Evolutionary conservation across 805 yeast genomes (phyloP).

Genomic region (Kodamaea leandrae): DNA sequence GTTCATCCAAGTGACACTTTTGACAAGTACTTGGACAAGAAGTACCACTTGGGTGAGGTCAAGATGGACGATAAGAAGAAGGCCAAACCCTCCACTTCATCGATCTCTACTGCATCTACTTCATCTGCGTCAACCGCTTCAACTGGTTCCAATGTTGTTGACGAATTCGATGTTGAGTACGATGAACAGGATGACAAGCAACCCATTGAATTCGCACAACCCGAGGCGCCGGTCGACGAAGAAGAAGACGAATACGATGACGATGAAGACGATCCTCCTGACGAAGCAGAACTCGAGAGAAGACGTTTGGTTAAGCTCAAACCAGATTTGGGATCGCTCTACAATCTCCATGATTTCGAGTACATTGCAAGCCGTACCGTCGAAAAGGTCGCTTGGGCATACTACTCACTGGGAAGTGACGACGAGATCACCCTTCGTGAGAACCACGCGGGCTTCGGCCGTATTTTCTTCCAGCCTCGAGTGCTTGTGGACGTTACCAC

Average conservation of each 20-base stretch:
- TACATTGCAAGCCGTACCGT: conserved; percentile 76
- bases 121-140: conserved; percentile 28
- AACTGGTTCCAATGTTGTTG: conserved; percentile 18
- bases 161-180: conserved; percentile 40
- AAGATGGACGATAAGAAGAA: conserved; percentile 11
- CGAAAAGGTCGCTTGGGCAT: conserved; percentile 83
- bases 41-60: conserved; percentile 37
- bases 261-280: conserved; percentile 38
- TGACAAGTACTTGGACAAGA: conserved; percentile 55
- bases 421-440: conserved; percentile 90
- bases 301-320: conserved; percentile 34
- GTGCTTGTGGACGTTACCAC: conserved; percentile 77
- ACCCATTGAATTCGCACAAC: conserved; percentile 18
- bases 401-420: conserved; percentile 88
- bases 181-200: conserved; percentile 38
- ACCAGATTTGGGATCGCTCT: conserved; percentile 70
- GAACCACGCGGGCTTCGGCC: conserved; percentile 84
- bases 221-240: conserved; percentile 8
- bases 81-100: neutral
- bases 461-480: conserved; percentile 83
- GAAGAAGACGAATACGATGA: conserved; percentile 28
- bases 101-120: conserved; percentile 28
- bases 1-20: conserved; percentile 89
- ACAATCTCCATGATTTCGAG: conserved; percentile 85
- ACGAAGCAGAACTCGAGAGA: conserved; percentile 25